Evolutionary conservation across 2,329 filamentous ascomycete species (phyloP).

Genomic region (Dothiorella sarmentorum): DNA sequence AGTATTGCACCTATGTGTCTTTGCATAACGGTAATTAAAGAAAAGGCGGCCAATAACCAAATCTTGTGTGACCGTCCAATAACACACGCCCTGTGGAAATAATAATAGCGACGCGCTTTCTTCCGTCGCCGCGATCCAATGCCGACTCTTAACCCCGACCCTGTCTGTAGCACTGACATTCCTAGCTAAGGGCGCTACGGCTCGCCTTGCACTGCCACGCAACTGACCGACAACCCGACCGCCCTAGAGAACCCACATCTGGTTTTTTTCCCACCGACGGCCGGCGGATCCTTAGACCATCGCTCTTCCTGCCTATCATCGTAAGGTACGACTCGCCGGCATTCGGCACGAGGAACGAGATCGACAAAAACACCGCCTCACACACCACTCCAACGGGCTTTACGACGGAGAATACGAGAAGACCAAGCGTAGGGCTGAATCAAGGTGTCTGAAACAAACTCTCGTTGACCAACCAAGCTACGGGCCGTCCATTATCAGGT

Average conservation of each 20-base stretch:
- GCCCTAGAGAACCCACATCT: neutral
- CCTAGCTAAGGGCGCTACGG: neutral
- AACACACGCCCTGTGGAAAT: neutral
- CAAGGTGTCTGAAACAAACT: neutral
- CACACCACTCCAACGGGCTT: neutral
- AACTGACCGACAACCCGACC: neutral
- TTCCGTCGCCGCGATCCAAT: neutral
- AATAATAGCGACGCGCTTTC: neutral
- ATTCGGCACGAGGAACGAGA: no score
- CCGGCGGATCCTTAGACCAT: neutral
- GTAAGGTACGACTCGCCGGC: neutral
- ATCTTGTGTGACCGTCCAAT: neutral
- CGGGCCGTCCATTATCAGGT: neutral
- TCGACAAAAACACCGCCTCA: neutral
- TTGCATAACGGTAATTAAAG: no score
- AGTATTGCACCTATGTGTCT: no score
- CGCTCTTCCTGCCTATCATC: constrained; percentile 3
- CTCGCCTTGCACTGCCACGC: constrained; percentile 8
- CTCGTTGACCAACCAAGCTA: neutral
- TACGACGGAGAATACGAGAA: neutral
- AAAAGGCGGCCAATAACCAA: constrained; percentile 1
- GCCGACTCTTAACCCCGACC: neutral
- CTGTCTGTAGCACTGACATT: neutral
- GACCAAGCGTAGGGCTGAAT: constrained; percentile 4
- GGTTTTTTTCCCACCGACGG: neutral